Evolutionary conservation across 768 basidiomycete species (phyloP).

Genomic region (Leucocoprinus leucothites): DNA sequence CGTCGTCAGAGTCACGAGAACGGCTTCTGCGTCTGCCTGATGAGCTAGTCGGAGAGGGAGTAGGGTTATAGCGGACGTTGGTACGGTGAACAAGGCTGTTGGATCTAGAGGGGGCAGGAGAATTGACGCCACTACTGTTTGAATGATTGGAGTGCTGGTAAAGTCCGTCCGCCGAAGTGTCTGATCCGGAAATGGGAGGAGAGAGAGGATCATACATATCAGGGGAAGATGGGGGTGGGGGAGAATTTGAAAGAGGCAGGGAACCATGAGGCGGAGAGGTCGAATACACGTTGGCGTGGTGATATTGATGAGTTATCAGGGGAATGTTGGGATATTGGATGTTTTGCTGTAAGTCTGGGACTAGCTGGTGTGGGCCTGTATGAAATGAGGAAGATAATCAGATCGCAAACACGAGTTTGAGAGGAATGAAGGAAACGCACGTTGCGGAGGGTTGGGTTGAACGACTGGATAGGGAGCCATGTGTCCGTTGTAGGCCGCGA

Average conservation of each 20-base stretch:
- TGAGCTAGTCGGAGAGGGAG: constrained; percentile 77
- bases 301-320: constrained; percentile 69
- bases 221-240: constrained; percentile 67
- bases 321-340: constrained; percentile 53
- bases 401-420: constrained; percentile 57
- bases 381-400: constrained; percentile 56
- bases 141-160: constrained; percentile 80
- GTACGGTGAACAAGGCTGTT: constrained; percentile 75
- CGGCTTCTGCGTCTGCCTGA: constrained; percentile 65
- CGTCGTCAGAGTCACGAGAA: constrained; percentile 78
- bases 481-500: constrained; percentile 48
- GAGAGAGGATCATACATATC: constrained; percentile 83
- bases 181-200: constrained; percentile 85
- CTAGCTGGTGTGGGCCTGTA: constrained; percentile 51
- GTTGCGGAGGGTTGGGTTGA: constrained; percentile 62
- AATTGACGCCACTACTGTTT: constrained; percentile 74
- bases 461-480: constrained; percentile 58
- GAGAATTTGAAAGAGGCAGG: constrained; percentile 63
- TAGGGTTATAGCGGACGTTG: constrained; percentile 68
- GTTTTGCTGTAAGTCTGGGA: constrained; percentile 58
- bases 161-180: constrained; percentile 80
- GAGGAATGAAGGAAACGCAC: constrained; percentile 58
- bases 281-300: constrained; percentile 52
- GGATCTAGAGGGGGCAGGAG: constrained; percentile 74
- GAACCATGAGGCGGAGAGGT: constrained; percentile 64